These are phyloP conservation scores for Spathaspora hagerdaliae DNA, from an alignment of 805 yeast species.

Conservation along the genomic window DNA sequence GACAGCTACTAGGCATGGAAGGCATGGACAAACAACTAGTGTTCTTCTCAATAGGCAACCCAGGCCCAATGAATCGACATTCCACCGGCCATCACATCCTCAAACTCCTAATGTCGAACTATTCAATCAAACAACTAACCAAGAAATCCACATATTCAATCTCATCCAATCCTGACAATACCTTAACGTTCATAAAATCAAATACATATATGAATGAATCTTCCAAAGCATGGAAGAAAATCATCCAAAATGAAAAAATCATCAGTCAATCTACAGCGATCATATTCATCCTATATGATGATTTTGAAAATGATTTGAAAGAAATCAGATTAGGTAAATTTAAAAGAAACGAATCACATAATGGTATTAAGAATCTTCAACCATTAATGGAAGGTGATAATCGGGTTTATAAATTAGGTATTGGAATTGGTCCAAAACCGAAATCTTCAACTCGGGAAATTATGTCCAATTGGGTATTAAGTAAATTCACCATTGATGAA, in stretches of 20 bases:
- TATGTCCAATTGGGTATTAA: conserved; percentile 41
- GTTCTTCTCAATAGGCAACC: conserved; percentile 35
- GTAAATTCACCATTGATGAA: conserved; percentile 25
- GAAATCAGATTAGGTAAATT: conserved; percentile 23
- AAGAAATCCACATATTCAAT: conserved; percentile 27
- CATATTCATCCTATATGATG: conserved; percentile 28
- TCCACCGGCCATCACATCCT: conserved; percentile 36
- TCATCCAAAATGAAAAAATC: conserved; percentile 15
- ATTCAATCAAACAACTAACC: conserved; percentile 24
- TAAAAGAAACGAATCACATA: conserved; percentile 36
- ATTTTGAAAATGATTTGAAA: conserved; percentile 32
- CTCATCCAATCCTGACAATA: conserved; percentile 14
- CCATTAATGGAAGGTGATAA: conserved; percentile 2
- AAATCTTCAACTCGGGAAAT: conserved; percentile 25
- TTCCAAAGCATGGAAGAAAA: conserved; percentile 23
- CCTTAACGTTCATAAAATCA: conserved; percentile 29
- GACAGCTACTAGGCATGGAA: too few species aligned
- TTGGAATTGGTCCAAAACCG: conserved; percentile 44
- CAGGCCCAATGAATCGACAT: conserved; percentile 37
- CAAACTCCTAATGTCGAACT: conserved; percentile 19
- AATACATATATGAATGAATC: conserved; percentile 41
- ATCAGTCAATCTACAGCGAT: conserved; percentile 1
- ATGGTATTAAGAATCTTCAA: conserved; percentile 30
- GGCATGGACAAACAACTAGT: conserved; percentile 4
- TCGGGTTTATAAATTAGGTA: conserved; percentile 26